These are phyloP conservation scores for Pseudocercospora macadamiae DNA, from an alignment of 2,329 filamentous ascomycete species.

Conservation along the genomic window DNA sequence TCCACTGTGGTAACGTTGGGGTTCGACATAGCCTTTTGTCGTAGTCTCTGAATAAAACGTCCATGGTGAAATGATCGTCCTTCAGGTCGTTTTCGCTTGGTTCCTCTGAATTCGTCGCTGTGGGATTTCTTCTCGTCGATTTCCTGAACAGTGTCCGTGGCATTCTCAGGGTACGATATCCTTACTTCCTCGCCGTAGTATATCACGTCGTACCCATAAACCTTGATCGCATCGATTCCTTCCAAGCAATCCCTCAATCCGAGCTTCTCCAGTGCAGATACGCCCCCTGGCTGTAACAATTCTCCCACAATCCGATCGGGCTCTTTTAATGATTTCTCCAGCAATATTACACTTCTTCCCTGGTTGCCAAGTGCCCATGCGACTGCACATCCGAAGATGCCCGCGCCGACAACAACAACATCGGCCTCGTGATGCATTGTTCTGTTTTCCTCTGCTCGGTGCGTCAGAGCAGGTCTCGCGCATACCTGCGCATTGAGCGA, in stretches of 20 bases:
- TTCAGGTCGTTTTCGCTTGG: constrained; percentile 58
- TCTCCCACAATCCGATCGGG: constrained; percentile 96
- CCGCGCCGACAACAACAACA: constrained; percentile 88
- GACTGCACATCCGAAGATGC: constrained; percentile 83
- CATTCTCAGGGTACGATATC: constrained; percentile 76
- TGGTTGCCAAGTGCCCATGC: constrained; percentile 85
- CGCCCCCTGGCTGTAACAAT: constrained; percentile 88
- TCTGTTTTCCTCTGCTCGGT: constrained; percentile 45
- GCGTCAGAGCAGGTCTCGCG: constrained; percentile 19
- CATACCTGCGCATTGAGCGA: constrained; percentile 7
- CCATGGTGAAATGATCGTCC: constrained; percentile 92
- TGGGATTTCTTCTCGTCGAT: constrained; percentile 36
- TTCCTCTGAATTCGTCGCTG: constrained; percentile 36
- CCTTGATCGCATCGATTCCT: constrained; percentile 81
- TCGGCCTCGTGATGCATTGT: constrained; percentile 67
- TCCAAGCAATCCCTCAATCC: constrained; percentile 83
- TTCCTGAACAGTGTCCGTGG: constrained; percentile 42
- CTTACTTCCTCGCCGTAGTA: constrained; percentile 74
- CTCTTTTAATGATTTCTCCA: constrained; percentile 87
- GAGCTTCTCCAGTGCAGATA: constrained; percentile 76
- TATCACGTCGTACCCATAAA: constrained; percentile 84
- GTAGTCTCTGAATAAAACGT: constrained; percentile 81
- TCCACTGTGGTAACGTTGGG: constrained; percentile 89
- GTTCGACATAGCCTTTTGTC: constrained; percentile 72
- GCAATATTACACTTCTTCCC: constrained; percentile 84